These are phyloP conservation scores for Porphyra umbilicalis DNA, from an alignment of 31 red algal genomes.

Conservation along the genomic window DNA sequence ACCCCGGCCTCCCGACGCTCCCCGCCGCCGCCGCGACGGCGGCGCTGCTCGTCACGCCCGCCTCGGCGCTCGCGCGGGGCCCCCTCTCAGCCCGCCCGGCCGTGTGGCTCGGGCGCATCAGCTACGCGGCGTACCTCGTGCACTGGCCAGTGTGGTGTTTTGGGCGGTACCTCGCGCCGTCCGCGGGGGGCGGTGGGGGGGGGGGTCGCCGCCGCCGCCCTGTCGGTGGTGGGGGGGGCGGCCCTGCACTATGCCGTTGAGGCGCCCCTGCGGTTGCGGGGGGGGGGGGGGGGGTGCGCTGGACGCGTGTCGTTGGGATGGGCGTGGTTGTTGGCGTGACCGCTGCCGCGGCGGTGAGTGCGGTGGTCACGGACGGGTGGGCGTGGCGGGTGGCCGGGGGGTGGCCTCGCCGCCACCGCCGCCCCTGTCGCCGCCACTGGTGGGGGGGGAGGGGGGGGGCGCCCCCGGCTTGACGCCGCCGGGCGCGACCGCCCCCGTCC, in stretches of 20 bases:
- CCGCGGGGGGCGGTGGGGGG: background rate
- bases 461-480: too few relatives aligned
- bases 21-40: background rate
- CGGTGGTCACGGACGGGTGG: too few relatives aligned
- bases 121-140: constrained; percentile 47
- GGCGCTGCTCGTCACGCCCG: background rate
- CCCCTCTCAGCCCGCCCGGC: background rate
- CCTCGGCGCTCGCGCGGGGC: background rate
- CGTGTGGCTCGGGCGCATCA: constrained; percentile 16
- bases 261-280: background rate
- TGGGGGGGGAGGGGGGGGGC: too few relatives aligned
- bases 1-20: background rate
- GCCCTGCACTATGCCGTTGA: background rate
- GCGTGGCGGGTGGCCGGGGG: too few relatives aligned
- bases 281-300: too few relatives aligned
- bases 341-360: too few relatives aligned
- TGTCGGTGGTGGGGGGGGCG: background rate
- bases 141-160: constrained; percentile 37
- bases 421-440: too few relatives aligned
- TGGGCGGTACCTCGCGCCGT: background rate
- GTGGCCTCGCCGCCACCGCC: too few relatives aligned
- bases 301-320: too few relatives aligned
- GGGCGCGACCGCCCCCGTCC: too few relatives aligned
- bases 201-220: background rate
- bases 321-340: too few relatives aligned